Conservation (phyloP, 495 filamentous ascomycete species). For the Xylaria telfairii region DNA sequence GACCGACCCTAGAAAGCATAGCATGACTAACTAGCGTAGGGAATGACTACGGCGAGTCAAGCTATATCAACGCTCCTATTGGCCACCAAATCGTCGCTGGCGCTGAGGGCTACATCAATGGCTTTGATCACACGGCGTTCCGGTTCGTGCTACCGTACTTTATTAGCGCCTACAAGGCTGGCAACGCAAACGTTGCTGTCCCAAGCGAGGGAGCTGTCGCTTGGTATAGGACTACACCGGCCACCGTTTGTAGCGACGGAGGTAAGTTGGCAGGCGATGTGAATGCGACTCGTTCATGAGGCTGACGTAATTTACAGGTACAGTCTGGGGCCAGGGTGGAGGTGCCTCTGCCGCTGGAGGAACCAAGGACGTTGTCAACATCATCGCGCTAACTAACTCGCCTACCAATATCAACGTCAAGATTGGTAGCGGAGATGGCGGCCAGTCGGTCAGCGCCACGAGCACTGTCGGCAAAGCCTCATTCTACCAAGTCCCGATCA, state of each 20-base stretch:
- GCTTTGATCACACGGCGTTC: slow-evolving; percentile 47
- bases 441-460: slow-evolving; percentile 48
- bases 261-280: slow-evolving; percentile 46
- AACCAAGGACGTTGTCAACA: slow-evolving; percentile 53
- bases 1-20: background rate
- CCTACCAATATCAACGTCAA: slow-evolving; percentile 50
- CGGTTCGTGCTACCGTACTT: slow-evolving; percentile 64
- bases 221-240: slow-evolving; percentile 68
- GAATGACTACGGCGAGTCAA: slow-evolving; percentile 81
- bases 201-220: slow-evolving; percentile 58
- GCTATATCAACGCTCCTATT: slow-evolving; percentile 70
- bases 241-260: slow-evolving; percentile 37
- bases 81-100: slow-evolving; percentile 56
- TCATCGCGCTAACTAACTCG: slow-evolving; percentile 48
- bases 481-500: slow-evolving; percentile 62
- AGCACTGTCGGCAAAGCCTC: slow-evolving; percentile 44
- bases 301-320: slow-evolving; percentile 38
- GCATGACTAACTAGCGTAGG: slow-evolving; percentile 50
- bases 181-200: slow-evolving; percentile 49
- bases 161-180: slow-evolving; percentile 68
- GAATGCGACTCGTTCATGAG: slow-evolving; percentile 29
- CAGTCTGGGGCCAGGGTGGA: slow-evolving; percentile 54
- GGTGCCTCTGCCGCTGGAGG: slow-evolving; percentile 44
- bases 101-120: slow-evolving; percentile 55
- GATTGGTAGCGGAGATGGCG: slow-evolving; percentile 57